These are phyloP conservation scores for Escovopsis sp. DNA, from an alignment of 2,329 filamentous ascomycete species.

Conservation along the genomic window DNA sequence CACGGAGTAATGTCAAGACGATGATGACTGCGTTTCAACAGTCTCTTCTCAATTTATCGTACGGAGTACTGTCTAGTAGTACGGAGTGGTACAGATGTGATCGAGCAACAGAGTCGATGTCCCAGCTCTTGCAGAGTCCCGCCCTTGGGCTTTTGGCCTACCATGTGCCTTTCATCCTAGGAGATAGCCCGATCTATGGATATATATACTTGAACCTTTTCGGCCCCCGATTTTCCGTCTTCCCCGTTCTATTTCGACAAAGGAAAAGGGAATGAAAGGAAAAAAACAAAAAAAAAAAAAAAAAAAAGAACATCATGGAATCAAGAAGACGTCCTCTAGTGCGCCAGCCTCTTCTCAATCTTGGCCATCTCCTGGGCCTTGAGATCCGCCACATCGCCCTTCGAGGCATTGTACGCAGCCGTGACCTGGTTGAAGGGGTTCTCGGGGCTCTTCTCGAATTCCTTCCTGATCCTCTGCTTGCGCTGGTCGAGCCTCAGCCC, in stretches of 20 bases:
- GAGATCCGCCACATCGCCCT: slow-evolving; percentile 58
- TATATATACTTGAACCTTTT: not conserved
- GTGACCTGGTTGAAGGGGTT: slow-evolving; percentile 88
- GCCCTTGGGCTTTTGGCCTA: no score
- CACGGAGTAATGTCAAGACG: not conserved
- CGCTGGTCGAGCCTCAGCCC: slow-evolving; percentile 73
- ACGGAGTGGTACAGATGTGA: no score
- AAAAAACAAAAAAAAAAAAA: not conserved
- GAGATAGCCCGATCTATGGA: not conserved
- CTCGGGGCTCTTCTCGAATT: slow-evolving; percentile 88
- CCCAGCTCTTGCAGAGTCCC: no score
- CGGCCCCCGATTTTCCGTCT: not conserved
- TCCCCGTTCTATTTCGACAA: not conserved
- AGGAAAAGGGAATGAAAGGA: not conserved
- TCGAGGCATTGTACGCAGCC: slow-evolving; percentile 61
- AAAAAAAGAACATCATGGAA: slow-evolving; percentile 8
- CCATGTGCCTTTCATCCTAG: not conserved
- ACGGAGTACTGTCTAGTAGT: no score
- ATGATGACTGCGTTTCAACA: not conserved
- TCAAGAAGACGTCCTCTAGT: not conserved
- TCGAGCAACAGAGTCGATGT: no score
- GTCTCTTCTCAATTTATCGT: not conserved
- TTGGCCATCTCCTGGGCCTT: slow-evolving; percentile 53
- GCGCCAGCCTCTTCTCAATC: slow-evolving; percentile 57
- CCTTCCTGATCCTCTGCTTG: slow-evolving; percentile 70